These are phyloP conservation scores for Inga oerstediana DNA, from an alignment of 306 rosid species.

Conservation along the genomic window DNA sequence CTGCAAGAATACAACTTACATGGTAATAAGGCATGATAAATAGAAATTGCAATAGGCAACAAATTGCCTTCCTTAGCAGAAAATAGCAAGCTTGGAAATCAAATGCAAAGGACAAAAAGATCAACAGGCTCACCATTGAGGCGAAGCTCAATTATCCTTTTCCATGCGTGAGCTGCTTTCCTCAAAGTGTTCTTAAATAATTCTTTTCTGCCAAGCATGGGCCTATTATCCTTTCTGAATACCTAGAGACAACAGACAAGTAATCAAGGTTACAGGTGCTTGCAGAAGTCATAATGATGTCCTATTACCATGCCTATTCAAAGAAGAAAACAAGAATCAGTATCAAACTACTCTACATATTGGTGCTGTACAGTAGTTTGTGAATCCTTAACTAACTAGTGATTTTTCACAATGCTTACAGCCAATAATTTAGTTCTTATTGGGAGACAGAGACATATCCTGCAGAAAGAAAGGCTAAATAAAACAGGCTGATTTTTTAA, in stretches of 20 bases:
- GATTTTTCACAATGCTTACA: neutral
- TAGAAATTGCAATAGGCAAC: neutral
- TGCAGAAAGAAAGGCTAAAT: neutral
- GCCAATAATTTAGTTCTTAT: neutral
- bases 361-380: neutral
- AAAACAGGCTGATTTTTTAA: neutral
- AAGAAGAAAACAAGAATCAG: neutral
- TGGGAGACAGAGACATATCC: neutral
- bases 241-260: conserved; percentile 45
- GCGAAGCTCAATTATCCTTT: conserved; percentile 73
- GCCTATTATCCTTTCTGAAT: conserved; percentile 80
- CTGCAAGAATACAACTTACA: conserved; percentile 44
- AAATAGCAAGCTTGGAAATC: conserved; percentile 6
- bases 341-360: conserved; percentile 11
- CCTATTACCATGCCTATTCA: neutral
- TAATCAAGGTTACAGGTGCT: conserved; percentile 17
- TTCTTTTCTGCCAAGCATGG: conserved; percentile 68
- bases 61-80: neutral
- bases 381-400: neutral
- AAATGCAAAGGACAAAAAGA: conserved; percentile 24
- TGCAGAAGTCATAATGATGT: conserved; percentile 18
- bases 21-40: conserved; percentile 23
- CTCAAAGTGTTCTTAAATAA: conserved; percentile 83
- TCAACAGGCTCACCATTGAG: conserved; percentile 58
- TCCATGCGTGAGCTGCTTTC: conserved; percentile 88